Evolutionary conservation across 495 filamentous ascomycete species (phyloP).

Genomic region (Penicillium ochrochloron): DNA sequence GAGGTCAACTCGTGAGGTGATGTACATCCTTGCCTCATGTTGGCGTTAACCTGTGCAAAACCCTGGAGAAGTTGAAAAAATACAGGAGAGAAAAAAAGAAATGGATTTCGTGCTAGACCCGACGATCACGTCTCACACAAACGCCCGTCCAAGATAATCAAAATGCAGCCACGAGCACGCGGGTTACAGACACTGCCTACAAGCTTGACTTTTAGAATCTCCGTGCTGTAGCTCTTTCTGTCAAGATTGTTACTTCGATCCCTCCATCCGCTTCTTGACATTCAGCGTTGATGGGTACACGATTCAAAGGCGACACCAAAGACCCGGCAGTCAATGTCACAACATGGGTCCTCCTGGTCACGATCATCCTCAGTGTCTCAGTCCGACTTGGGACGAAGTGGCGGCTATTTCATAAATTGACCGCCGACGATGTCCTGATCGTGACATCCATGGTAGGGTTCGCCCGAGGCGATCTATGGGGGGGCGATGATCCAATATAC

Average conservation of each 20-base stretch:
- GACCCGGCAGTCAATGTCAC: slow-evolving; percentile 36
- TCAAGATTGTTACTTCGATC: background rate
- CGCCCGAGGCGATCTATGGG: background rate
- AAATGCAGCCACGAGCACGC: background rate
- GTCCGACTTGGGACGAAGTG: slow-evolving; percentile 35
- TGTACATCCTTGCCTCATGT: background rate
- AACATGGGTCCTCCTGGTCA: slow-evolving; percentile 32
- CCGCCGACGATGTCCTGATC: slow-evolving; percentile 28
- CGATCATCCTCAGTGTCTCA: slow-evolving; percentile 27
- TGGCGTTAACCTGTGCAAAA: slow-evolving; percentile 1
- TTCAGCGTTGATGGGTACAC: slow-evolving; percentile 16
- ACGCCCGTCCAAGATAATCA: background rate
- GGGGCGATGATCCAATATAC: background rate
- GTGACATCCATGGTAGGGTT: slow-evolving; percentile 24
- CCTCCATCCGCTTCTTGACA: slow-evolving; percentile 7
- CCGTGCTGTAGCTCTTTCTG: background rate
- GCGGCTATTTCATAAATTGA: slow-evolving; percentile 28
- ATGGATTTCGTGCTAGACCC: slow-evolving; percentile 1
- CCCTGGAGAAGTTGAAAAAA: background rate
- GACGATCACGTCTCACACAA: background rate
- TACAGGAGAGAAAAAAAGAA: background rate
- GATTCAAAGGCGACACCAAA: slow-evolving; percentile 24
- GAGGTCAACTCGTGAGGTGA: slow-evolving; percentile 3
- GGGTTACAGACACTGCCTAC: slow-evolving; percentile 2
- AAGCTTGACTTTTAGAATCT: background rate